Evolutionary conservation across 1,139 yeast genomes (phyloP), one percentile per base, ranked within the genome.

Genomic region (Nakaseomyces nivariensis): DNA sequence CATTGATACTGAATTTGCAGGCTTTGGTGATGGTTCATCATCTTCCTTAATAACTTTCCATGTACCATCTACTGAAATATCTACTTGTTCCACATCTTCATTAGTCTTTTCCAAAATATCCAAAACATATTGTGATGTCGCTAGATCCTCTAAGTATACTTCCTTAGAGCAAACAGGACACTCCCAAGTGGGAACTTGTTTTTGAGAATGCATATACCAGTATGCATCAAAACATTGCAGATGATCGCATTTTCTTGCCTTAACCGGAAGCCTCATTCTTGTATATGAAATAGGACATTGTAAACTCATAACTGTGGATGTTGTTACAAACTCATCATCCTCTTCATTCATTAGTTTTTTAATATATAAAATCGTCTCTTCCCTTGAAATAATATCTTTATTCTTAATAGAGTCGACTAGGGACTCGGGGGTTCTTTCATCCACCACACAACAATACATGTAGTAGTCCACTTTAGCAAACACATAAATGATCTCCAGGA

Each of bases 191-290:
- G 89, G 81, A 0, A 78, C 70, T 58, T 79, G 83, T 47, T 72
- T 69, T 60, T 84, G 92, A 34, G 82, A 71, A 52, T 76, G 74
- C n/a, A 85, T 59, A 59, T 74, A 85, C 48, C 81, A 76, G 31
- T 71, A 63, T 0, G 81, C 82, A 66, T 85, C 94, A 65, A 84
- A 84, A 58, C 92, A 84, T 58, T 79, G 82, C n/a, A 81, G 65
- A 62, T 85, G 94, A 38, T 75, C 69, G 64, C 92, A 85, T 50
- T 67, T 71, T 0, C 72, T 67, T 2, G 86, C 77, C 57, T 79
- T 77, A 1, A 75, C 77, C 0, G 94, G 92, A 52, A 72, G 67
- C 51, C 71, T 70, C 75, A 85, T 78, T 52, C 81, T 70, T 13
- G 76, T 72, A 56, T 76, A 79, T 0, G 86, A 76, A 10, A 83